These are phyloP conservation scores for Austroboletus novae-zelandiae DNA, from an alignment of 1,284 basidiomycete genomes.

Conservation along the genomic window DNA sequence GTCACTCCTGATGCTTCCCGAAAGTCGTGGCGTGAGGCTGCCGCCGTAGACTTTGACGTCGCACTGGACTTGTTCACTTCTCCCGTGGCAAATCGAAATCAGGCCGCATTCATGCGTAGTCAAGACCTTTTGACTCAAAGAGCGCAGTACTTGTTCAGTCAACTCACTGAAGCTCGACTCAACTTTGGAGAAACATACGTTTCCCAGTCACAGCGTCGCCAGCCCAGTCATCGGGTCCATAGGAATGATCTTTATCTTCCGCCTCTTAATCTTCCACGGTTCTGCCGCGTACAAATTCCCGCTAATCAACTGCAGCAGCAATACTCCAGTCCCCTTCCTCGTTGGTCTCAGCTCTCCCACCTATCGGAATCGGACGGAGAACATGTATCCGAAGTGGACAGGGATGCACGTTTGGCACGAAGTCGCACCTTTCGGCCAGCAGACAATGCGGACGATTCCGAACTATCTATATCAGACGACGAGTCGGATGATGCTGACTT, in stretches of 20 bases:
- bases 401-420: conserved; percentile 66
- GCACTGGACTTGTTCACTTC: conserved; percentile 70
- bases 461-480: conserved; percentile 58
- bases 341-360: conserved; percentile 32
- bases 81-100: conserved; percentile 56
- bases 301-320: conserved; percentile 7
- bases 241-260: conserved; percentile 56
- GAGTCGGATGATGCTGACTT: conserved; percentile 75
- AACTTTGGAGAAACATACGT: conserved; percentile 1
- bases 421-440: conserved; percentile 47
- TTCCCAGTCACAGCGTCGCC: conserved; percentile 3
- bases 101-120: conserved; percentile 64
- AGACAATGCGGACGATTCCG: conserved; percentile 40
- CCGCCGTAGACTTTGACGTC: conserved; percentile 51
- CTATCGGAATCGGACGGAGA: conserved; percentile 67
- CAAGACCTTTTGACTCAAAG: conserved; percentile 74
- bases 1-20: conserved; percentile 39
- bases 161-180: conserved; percentile 21
- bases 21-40: conserved; percentile 70
- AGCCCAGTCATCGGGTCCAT: conserved; percentile 32
- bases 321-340: conserved; percentile 9
- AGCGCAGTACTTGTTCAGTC: conserved; percentile 54
- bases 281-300: conserved; percentile 6
- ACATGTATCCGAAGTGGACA: conserved; percentile 56
- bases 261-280: conserved; percentile 44